Evolutionary conservation across 306 rosid genomes (phyloP), one percentile per base, ranked within the genome.

Genomic region (Quercus engelmannii): DNA sequence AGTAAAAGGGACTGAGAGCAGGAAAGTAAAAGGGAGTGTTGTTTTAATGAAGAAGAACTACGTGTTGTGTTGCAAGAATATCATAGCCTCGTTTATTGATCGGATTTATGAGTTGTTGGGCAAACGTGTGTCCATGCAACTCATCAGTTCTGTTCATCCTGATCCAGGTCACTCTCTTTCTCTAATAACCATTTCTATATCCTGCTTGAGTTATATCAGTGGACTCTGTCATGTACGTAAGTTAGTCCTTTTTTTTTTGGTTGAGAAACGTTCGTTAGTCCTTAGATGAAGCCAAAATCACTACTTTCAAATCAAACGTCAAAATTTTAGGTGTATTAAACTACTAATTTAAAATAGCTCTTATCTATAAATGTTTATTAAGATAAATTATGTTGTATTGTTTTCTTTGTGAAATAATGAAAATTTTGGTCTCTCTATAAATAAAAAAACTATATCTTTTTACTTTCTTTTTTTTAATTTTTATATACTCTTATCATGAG

Each of bases 91-190:
- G 0, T 30, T 93, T 77, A 69, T 93, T 28, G 98, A 95, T 86
- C 84, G 96, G 52, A 69, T 95, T 84, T 91, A 90, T 76, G 99
- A 95, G 85, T 78, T 87, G 19, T 10, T 91, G 1, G 97, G 99
- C 18, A 91, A 80, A 43, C 91, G 98, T 57, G 97, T 95, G 57
- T 90, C 98, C 61, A 55, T 95, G 77, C 94, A 90, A 71, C 92
- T 95, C 76, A 72, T 95, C 43, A 91, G 93, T 85, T 78, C 94
- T 21, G 76, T 46, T 63, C 78, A 82, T 81, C 81, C 89, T 25
- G 85, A 86, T 5, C 88, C 97, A 86, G 95, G 97, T 94, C 20
- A 23, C 19, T 15, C 10, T n/a, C 62, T 72, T 23, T 57, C 5
- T 59, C 20, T 14, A 38, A 46, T 55, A 9, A 56, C 73, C 57